These are phyloP conservation scores for Trametes coccinea DNA, from an alignment of 768 basidiomycete species.

Conservation along the genomic window DNA sequence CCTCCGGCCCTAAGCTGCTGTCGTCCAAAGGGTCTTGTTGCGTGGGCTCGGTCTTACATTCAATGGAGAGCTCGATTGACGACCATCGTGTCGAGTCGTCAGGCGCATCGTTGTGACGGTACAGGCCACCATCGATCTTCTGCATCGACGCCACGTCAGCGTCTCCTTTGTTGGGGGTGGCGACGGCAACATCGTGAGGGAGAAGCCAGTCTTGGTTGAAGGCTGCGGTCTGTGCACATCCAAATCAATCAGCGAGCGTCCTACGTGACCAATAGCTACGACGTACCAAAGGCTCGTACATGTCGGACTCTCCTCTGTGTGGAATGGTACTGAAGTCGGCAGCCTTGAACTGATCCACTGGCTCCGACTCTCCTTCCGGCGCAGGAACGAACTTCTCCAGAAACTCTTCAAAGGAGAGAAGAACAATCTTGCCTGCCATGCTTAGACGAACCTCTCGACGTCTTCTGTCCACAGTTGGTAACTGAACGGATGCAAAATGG, in stretches of 20 bases:
- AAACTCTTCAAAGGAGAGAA: not conserved
- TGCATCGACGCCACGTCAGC: not conserved
- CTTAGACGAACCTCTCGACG: not conserved
- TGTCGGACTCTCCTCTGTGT: not conserved
- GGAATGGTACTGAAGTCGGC: not conserved
- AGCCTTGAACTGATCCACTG: no score
- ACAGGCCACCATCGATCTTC: not conserved
- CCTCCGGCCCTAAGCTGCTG: not conserved
- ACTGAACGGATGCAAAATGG: not conserved
- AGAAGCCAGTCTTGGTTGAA: not conserved
- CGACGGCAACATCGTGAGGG: not conserved
- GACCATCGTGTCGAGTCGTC: not conserved
- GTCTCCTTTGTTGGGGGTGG: not conserved
- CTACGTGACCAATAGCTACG: no score
- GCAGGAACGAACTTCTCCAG: not conserved
- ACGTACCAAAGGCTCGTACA: not conserved
- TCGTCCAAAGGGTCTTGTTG: conserved; percentile 2
- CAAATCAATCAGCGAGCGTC: not conserved
- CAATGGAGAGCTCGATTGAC: not conserved
- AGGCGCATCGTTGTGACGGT: not conserved
- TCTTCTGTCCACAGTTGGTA: not conserved
- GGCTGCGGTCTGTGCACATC: not conserved
- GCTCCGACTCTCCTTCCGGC: not conserved
- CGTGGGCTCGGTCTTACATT: not conserved
- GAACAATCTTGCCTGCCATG: not conserved